phyloP scores from a whole-genome alignment of 305 asterid genomes.

The Plantago coronopus region DNA sequence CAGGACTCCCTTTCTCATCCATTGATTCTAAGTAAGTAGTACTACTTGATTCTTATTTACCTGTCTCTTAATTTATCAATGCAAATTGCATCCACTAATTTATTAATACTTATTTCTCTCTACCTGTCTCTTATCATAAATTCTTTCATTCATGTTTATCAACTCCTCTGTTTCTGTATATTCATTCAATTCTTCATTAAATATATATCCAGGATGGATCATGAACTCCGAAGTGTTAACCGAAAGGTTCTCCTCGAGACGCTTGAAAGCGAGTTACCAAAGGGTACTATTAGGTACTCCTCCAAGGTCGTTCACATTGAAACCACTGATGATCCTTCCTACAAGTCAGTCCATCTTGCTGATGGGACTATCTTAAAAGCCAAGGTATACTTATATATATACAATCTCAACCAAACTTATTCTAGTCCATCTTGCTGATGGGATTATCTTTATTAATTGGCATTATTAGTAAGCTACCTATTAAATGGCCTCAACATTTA shows the following conservation, averaged over 20 bases:
- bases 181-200: no score
- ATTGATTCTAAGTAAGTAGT: conserved; percentile 18
- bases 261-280: conserved; percentile 40
- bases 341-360: conserved; percentile 40
- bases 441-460: conserved; percentile 11
- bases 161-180: no score
- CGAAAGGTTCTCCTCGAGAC: conserved; percentile 38
- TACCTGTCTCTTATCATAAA: no score
- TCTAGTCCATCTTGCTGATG: conserved; percentile 49
- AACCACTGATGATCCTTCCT: conserved; percentile 3
- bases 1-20: conserved; percentile 27
- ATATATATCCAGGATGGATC: conserved; percentile 28
- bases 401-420: no score
- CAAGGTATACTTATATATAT: conserved; percentile 27
- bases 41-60: conserved; percentile 7
- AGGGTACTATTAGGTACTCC: conserved; percentile 38
- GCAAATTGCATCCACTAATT: no score
- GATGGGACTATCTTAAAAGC: conserved; percentile 45
- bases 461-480: no score
- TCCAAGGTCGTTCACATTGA: conserved; percentile 45
- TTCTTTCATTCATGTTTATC: no score
- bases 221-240: conserved; percentile 31
- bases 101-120: no score
- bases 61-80: not conserved
- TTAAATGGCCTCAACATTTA: no score